Evolutionary conservation across 2,329 filamentous ascomycete species (phyloP).

Genomic region (Pseudogymnoascus sp.): DNA sequence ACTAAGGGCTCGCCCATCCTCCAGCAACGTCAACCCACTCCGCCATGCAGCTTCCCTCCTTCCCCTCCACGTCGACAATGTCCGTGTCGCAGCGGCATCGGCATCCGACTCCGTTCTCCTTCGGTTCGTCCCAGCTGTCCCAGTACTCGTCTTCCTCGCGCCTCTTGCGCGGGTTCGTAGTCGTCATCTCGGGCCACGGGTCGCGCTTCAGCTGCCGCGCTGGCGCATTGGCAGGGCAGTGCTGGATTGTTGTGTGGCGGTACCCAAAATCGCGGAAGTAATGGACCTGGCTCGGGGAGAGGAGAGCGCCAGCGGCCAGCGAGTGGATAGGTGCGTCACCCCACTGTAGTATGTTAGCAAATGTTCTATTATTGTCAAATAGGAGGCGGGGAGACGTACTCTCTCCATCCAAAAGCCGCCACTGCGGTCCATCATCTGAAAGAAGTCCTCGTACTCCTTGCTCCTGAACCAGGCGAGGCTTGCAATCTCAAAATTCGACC

Average conservation of each 20-base stretch:
- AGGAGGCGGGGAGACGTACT: constrained; percentile 44
- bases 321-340: constrained; percentile 98
- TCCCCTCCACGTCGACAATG: constrained; percentile 94
- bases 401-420: constrained; percentile 99
- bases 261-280: constrained; percentile 99
- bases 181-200: constrained; percentile 76
- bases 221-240: constrained; percentile 93
- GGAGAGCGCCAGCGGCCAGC: constrained; percentile 80
- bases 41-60: constrained; percentile 86
- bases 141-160: constrained; percentile 94
- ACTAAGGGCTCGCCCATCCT: constrained; percentile 60
- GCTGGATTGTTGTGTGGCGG: constrained; percentile 96
- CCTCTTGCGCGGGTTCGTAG: constrained; percentile 70
- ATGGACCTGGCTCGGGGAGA: constrained; percentile 77
- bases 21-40: constrained; percentile 98
- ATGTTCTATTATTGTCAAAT: not conserved
- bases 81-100: constrained; percentile 95
- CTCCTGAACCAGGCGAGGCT: constrained; percentile 91
- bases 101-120: constrained; percentile 95
- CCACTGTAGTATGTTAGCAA: constrained; percentile 54
- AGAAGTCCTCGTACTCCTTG: constrained; percentile 96
- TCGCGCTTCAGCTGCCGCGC: constrained; percentile 72
- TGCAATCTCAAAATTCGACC: constrained; percentile 99
- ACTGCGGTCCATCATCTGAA: constrained; percentile 96
- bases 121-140: constrained; percentile 75